phyloP scores from a whole-genome alignment of 2,329 filamentous ascomycete species.

The Didymella keratinophila region DNA sequence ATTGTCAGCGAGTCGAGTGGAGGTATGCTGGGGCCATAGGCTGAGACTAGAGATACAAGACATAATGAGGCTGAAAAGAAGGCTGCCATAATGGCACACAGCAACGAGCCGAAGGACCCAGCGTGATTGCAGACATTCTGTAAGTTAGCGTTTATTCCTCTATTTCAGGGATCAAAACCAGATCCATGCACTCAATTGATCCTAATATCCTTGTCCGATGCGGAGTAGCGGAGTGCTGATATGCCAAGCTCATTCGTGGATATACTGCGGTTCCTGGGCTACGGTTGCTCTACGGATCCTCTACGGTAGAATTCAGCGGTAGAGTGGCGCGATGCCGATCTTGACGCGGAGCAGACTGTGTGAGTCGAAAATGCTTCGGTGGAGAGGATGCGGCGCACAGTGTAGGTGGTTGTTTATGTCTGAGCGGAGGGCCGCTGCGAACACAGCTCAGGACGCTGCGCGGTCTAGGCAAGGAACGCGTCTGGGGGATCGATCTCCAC shows the following conservation, averaged over 20 bases:
- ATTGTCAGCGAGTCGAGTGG: slow-evolving; percentile 39
- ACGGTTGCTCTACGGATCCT: slow-evolving; percentile 2
- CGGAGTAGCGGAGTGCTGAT: background rate
- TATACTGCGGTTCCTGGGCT: slow-evolving; percentile 1
- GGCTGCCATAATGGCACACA: slow-evolving; percentile 22
- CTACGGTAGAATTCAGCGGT: slow-evolving; percentile 4
- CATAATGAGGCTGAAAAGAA: slow-evolving; percentile 15
- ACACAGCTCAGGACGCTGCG: slow-evolving; percentile 22
- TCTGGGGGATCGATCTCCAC: slow-evolving; percentile 17
- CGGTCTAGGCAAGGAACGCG: slow-evolving; percentile 15
- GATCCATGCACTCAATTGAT: background rate
- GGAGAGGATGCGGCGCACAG: slow-evolving; percentile 6
- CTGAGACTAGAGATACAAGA: slow-evolving; percentile 20
- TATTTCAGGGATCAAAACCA: background rate
- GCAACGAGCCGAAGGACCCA: slow-evolving; percentile 2
- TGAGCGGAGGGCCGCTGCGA: slow-evolving; percentile 8
- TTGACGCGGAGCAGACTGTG: slow-evolving; percentile 5
- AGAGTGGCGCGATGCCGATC: slow-evolving; percentile 4
- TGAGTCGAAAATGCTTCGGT: slow-evolving; percentile 9
- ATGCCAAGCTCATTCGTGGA: slow-evolving; percentile 18
- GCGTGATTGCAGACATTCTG: slow-evolving; percentile 2
- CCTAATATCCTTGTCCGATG: background rate
- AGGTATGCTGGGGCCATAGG: slow-evolving; percentile 30
- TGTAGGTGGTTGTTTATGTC: slow-evolving; percentile 1
- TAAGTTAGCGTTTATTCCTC: background rate